Conservation (phyloP, 495 filamentous ascomycete species). For the Recurvomyces mirabilis region DNA sequence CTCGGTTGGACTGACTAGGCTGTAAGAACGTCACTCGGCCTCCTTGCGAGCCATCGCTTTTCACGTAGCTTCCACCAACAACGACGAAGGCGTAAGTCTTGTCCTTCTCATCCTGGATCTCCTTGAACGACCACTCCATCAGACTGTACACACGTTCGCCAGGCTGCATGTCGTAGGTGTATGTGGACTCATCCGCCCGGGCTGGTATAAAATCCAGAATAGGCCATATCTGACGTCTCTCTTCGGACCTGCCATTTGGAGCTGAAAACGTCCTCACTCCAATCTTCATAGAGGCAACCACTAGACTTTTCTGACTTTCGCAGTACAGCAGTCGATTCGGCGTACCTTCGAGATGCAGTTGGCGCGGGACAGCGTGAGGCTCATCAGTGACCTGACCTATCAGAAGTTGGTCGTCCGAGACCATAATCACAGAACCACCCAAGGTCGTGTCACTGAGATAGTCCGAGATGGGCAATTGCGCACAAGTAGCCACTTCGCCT, state of each 20-base stretch:
- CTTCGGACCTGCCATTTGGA: slow-evolving; percentile 6
- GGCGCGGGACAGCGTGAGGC: slow-evolving; percentile 41
- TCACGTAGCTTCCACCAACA: slow-evolving; percentile 9
- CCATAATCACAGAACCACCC: slow-evolving; percentile 22
- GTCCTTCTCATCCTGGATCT: slow-evolving; percentile 8
- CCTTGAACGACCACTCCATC: slow-evolving; percentile 18
- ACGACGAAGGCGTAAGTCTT: slow-evolving; percentile 19
- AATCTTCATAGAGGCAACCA: slow-evolving; percentile 38
- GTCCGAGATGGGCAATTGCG: slow-evolving; percentile 17
- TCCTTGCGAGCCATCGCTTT: slow-evolving; percentile 1
- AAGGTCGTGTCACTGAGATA: slow-evolving; percentile 13
- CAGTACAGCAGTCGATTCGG: slow-evolving; percentile 47
- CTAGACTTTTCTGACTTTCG: slow-evolving; percentile 37
- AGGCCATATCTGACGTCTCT: slow-evolving; percentile 16
- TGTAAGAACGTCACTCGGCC: slow-evolving; percentile 16
- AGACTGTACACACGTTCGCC: slow-evolving; percentile 17
- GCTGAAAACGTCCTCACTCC: slow-evolving; percentile 31
- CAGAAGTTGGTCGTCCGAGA: slow-evolving; percentile 36
- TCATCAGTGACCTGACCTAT: slow-evolving; percentile 39
- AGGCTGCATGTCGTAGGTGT: slow-evolving; percentile 13
- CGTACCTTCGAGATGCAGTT: slow-evolving; percentile 37
- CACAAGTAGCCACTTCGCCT: slow-evolving; percentile 15
- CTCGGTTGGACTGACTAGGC: slow-evolving; percentile 7
- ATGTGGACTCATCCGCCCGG: neutral
- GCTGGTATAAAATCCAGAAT: slow-evolving; percentile 11